A percentile compares a stretch with the other conserved stretches of the same genome.
phyloP scores from a whole-genome alignment of 2,329 filamentous ascomycete genomes.

The Fusarium sacchari region DNA sequence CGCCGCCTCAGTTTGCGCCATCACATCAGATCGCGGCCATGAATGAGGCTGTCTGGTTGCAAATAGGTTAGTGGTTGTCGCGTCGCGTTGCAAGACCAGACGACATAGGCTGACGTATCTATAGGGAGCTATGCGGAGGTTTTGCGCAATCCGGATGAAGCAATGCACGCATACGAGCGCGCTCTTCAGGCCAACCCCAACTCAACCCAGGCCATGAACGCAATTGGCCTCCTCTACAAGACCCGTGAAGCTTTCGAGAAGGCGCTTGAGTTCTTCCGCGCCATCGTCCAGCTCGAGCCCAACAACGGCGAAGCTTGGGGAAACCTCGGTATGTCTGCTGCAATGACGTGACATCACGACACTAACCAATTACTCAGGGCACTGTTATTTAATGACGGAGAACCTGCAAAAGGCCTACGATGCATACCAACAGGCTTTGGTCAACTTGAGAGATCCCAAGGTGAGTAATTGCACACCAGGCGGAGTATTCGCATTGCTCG shows the following conservation, averaged over 20 bases:
- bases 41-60: slow-evolving; percentile 91
- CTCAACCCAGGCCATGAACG: slow-evolving; percentile 92
- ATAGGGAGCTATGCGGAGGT: slow-evolving; percentile 86
- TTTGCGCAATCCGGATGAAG: slow-evolving; percentile 88
- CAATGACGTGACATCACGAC: slow-evolving; percentile 6
- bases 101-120: slow-evolving; percentile 35
- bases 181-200: slow-evolving; percentile 87
- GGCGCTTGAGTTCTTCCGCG: slow-evolving; percentile 91
- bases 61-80: slow-evolving; percentile 77
- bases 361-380: slow-evolving; percentile 65
- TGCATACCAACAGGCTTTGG: slow-evolving; percentile 93
- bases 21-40: slow-evolving; percentile 80
- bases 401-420: slow-evolving; percentile 96
- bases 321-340: slow-evolving; percentile 75
- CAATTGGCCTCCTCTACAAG: slow-evolving; percentile 90
- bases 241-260: slow-evolving; percentile 94
- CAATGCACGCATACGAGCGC: slow-evolving; percentile 89
- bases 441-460: slow-evolving; percentile 93
- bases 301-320: slow-evolving; percentile 97
- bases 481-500: neutral
- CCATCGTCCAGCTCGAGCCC: slow-evolving; percentile 87
- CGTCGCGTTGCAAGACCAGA: slow-evolving; percentile 19
- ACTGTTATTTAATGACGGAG: slow-evolving; percentile 99
- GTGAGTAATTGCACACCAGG: slow-evolving; percentile 57
- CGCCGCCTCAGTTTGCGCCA: slow-evolving; percentile 61